Evolutionary conservation across 1,284 basidiomycete species (phyloP), one percentile per base, ranked within the genome.

Genomic region (Pseudozyma pruni): DNA sequence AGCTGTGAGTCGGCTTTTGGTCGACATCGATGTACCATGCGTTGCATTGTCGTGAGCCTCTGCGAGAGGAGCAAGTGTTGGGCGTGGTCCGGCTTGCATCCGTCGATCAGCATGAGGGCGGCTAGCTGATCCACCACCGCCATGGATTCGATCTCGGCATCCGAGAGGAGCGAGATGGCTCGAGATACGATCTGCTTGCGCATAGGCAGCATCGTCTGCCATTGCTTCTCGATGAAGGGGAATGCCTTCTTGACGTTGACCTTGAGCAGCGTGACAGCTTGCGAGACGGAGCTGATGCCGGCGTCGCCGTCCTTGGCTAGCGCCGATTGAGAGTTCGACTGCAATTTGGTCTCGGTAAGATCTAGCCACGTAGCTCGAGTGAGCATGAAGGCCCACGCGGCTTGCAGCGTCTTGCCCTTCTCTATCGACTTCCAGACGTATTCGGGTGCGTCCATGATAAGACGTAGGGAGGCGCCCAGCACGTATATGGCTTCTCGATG

Each of bases 401-500:
- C 74, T 19, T 69, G 63, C 22, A 76, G 44, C 5, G 68, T 69
- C 39, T 71, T 74, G 34, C 66, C 73, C 57, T 58, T 71, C 23
- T 76, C 74, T 25, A 76, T 73, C 13, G 69, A 67, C 35, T 67
- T 72, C 69, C 69, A 76, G 10, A 76, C 73, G 42, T 63, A 68
- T 31, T 76, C 74, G 5, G 74, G 64, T 22, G 73, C 57, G 29
- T 76, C 74, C 61, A 72, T 69, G 52, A 76, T 62, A 19, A 75
- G 43, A 17, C 66, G 74, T 40, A 74, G 33, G 2, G 69, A 68
- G n/a, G 71, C 69, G 13, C 70, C 72, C 14, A 75, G 54, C 35
- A 59, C 46, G 29, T 64, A 76, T 17, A 74, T 45, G 8, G 57
- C 63, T 23, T 75, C 59, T 16, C 62, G 50, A 19, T 67, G 63